These are phyloP conservation scores for Rubus idaeus DNA, from an alignment of 306 rosid species.

Conservation along the genomic window DNA sequence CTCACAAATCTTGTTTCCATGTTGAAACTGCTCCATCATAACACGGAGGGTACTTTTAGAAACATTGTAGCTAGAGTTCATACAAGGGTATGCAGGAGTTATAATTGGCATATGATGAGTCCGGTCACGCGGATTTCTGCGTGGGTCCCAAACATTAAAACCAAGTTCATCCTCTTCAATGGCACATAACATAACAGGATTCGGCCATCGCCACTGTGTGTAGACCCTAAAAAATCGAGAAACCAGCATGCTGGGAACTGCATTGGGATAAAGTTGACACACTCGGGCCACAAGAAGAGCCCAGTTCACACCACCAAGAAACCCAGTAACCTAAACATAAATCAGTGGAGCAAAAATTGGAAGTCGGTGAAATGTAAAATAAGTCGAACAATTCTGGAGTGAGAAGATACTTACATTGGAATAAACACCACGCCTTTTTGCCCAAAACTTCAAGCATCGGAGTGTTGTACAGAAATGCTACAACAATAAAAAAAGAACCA, in stretches of 20 bases:
- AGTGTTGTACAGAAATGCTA: constrained; percentile 80
- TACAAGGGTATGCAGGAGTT: constrained; percentile 97
- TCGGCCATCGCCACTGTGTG: constrained; percentile 99
- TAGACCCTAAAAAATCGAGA: constrained; percentile 92
- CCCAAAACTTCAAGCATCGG: constrained; percentile 89
- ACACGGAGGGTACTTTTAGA: constrained; percentile 92
- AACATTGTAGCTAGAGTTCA: constrained; percentile 96
- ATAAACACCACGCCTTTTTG: constrained; percentile 89
- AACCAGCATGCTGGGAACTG: constrained; percentile 91
- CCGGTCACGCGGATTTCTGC: constrained; percentile 74
- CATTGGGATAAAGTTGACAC: constrained; percentile 95
- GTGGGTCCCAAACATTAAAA: constrained; percentile 86
- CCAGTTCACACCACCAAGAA: constrained; percentile 98
- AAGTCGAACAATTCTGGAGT: background rate
- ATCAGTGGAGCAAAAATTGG: background rate
- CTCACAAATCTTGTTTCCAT: constrained; percentile 69
- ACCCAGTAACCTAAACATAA: constrained; percentile 73
- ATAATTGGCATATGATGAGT: constrained; percentile 89
- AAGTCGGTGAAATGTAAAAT: background rate
- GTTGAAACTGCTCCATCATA: constrained; percentile 80
- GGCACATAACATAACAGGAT: constrained; percentile 91
- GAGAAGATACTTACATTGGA: constrained; percentile 64
- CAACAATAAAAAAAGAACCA: constrained; percentile 14
- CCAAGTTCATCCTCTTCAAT: constrained; percentile 86
- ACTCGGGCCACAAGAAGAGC: constrained; percentile 90